These are phyloP conservation scores for Rhytidhysteron rufulum DNA, from an alignment of 2,329 filamentous ascomycete genomes.

Conservation along the genomic window DNA sequence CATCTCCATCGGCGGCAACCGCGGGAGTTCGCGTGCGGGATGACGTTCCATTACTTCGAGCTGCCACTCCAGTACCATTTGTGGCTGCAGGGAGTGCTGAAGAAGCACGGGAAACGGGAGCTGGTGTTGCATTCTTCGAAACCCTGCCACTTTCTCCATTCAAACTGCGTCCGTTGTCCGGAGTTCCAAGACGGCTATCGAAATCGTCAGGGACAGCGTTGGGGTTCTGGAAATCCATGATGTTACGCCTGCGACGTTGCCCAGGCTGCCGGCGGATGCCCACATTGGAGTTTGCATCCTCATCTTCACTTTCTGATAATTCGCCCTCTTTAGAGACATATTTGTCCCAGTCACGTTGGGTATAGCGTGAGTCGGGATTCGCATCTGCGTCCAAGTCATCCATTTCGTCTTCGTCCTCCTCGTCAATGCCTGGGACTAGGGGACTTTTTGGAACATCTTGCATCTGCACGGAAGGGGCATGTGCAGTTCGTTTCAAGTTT, in stretches of 20 bases:
- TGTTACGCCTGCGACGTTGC: conserved; percentile 50
- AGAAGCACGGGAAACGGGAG: conserved; percentile 16
- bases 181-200: conserved; percentile 14
- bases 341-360: conserved; percentile 78
- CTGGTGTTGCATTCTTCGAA: conserved; percentile 24
- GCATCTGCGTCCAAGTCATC: conserved; percentile 76
- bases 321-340: conserved; percentile 73
- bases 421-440: conserved; percentile 55
- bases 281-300: conserved; percentile 71
- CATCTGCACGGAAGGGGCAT: conserved; percentile 62
- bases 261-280: conserved; percentile 61
- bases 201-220: conserved; percentile 35
- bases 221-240: conserved; percentile 59
- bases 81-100: conserved; percentile 11
- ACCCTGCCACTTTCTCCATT: conserved; percentile 30
- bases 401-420: conserved; percentile 61
- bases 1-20: conserved; percentile 27
- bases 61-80: conserved; percentile 5
- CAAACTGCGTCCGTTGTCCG: conserved; percentile 21
- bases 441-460: conserved; percentile 59
- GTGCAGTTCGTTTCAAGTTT: conserved; percentile 61
- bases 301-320: conserved; percentile 72
- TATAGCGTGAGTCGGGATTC: conserved; percentile 78
- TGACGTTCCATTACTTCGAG: conserved; percentile 11
- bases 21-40: conserved; percentile 27